phyloP scores from a whole-genome alignment of 257 asterid species.

The Jacaranda copaia region DNA sequence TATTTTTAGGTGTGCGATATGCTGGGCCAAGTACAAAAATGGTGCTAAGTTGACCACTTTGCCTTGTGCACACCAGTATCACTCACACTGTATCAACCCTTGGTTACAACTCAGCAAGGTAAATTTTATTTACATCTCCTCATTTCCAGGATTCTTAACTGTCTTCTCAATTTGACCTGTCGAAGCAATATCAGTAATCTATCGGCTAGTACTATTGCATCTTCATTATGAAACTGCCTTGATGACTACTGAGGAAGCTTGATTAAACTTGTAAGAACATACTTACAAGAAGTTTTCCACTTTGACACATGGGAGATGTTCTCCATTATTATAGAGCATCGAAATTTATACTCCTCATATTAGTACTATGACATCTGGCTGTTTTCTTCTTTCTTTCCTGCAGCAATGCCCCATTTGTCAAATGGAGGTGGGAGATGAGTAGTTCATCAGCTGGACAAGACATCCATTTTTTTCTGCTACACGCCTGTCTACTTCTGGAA shows the following conservation, averaged over 20 bases:
- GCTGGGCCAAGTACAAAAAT: constrained; percentile 64
- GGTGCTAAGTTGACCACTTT: constrained; percentile 68
- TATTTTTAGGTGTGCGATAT: constrained; percentile 81
- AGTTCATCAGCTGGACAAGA: constrained; percentile 32
- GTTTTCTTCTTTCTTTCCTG: constrained; percentile 3
- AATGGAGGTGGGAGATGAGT: constrained; percentile 74
- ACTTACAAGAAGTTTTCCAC: background rate
- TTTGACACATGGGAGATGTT: background rate
- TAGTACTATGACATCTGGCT: background rate
- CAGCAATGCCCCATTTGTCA: constrained; percentile 91
- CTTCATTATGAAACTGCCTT: background rate
- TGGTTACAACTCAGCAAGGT: constrained; percentile 87
- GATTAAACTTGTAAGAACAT: background rate
- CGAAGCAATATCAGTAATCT: background rate
- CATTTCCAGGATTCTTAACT: background rate
- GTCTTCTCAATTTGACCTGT: background rate
- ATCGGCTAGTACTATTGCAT: background rate
- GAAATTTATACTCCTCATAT: background rate
- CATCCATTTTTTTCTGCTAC: background rate
- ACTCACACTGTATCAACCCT: constrained; percentile 69
- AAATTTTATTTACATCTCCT: constrained; percentile 1
- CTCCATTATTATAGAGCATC: background rate
- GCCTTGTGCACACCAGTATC: constrained; percentile 93
- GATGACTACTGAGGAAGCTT: background rate
- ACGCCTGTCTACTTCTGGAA: background rate